Percentiles rank a stretch among this genome's conserved stretches.
These are phyloP conservation scores for Penicillium malachiteum DNA, from an alignment of 495 filamentous ascomycete species.

Conservation along the genomic window DNA sequence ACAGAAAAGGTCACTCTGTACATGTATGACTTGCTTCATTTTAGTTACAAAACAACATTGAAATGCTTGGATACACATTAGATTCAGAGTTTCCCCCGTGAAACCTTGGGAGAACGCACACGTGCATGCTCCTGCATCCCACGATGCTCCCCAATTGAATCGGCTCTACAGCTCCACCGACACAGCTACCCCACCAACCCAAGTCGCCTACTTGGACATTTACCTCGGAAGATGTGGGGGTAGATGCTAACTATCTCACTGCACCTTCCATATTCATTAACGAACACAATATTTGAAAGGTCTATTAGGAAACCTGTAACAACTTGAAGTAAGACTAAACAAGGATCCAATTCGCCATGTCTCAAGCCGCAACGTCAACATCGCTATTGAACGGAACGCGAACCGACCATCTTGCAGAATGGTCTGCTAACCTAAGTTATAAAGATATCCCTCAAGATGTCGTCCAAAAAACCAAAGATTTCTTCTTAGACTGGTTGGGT, in stretches of 20 bases:
- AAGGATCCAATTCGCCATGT: not conserved
- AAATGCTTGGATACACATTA: too few species aligned
- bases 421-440: slow-evolving; percentile 27
- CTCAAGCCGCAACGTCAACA: not conserved
- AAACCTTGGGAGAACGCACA: too few species aligned
- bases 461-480: slow-evolving; percentile 35
- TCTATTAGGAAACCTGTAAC: not conserved
- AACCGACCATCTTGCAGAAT: slow-evolving; percentile 26
- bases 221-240: slow-evolving; percentile 14
- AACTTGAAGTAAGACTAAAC: not conserved
- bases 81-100: too few species aligned
- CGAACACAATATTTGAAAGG: too few species aligned
- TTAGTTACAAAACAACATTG: too few species aligned
- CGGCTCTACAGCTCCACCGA: slow-evolving; percentile 6
- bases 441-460: slow-evolving; percentile 29
- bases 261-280: too few species aligned
- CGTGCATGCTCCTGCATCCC: slow-evolving; percentile 3
- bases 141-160: slow-evolving; percentile 9
- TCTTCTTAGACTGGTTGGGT: slow-evolving; percentile 34
- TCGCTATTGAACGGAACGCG: slow-evolving; percentile 7
- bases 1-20: too few species aligned
- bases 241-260: not conserved
- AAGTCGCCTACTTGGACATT: slow-evolving; percentile 19
- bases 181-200: slow-evolving; percentile 6
- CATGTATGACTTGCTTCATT: too few species aligned